Base-by-base conservation (phyloP, 768 basidiomycete genomes). In the Hydnum rufescens region DNA sequence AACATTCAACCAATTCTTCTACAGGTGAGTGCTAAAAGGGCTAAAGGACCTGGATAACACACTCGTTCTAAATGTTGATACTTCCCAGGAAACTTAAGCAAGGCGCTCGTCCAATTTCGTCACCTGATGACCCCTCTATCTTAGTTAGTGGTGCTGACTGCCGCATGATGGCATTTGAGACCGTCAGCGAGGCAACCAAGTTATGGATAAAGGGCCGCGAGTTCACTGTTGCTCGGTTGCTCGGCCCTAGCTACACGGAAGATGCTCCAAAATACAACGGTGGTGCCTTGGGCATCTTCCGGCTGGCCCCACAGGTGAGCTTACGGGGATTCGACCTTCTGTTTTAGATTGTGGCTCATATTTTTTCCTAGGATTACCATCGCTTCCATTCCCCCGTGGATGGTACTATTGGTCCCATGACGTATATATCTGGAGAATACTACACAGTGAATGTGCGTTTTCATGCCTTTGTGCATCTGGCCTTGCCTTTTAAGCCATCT, bases 131-230 rank as follows among this genome's bases (percentile, higher is more conserved):
- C 62, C 80, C 86, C 0, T 74, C 70, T 47, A 77, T 80, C 4
- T 70, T 93, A 8, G 85, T 96, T 53, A 82, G 80, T 53, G 78
- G 77, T n/a, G 95, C 92, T 1, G 93, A 99, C 68, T 96, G 86
- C 62, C 81, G 93, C n/a, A 73, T 95, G 55, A 90, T 96, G 81
- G 77, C 81, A 1, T 99, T 97, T 64, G 80, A 85, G 64, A 81
- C 77, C 0, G 80, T 95, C 4, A 68, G 66, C 47, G 84, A 87
- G 53, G 93, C 93, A 1, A 95, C 89, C 2, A 70, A 72, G 23
- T 67, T 99, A 0, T 99, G 93, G 93, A 93, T 97, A 67, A 96
- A 97, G 61, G 93, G 93, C 2, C 78, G 89, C 42, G 90, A 95
- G 59, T 97, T 99, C 62, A 80, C 78, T 1, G 72, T 96, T 2